Evolutionary conservation across 306 rosid genomes (phyloP), one percentile per base, ranked within the genome.

Genomic region (Trichosanthes cucumerina): DNA sequence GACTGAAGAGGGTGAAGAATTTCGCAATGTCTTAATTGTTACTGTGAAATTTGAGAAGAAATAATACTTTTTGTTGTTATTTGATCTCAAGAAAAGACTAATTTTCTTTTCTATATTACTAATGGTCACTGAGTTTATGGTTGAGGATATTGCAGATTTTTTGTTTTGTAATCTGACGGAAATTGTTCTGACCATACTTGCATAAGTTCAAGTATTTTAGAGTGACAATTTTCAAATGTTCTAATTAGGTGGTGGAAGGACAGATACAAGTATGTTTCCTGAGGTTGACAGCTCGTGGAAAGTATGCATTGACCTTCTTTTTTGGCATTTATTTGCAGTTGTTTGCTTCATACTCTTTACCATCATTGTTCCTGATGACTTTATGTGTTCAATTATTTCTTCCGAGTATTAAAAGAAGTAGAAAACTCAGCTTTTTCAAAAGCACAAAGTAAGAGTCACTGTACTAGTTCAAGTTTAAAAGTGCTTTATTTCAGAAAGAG

Each of bases 201-300:
- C 33, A 70, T 28, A 8, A 33, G 39, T 50, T 75, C 58, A 57
- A 54, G 33, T 69, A 65, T 71, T 63, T 56, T 68, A 49, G 26
- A 58, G 31, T 39, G 66, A 78, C 43, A 49, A 77, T 71, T 65
- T 81, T 83, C 68, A 78, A 75, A 66, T 78, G 34, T 66, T 84
- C 23, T 10, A 81, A 76, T 80, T 89, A 96, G 99, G 98, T 78
- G 80, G 82, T 56, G 92, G 90, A 78, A 82, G 23, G 69, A 81
- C 66, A 16, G 97, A 91, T 65, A 84, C 81, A 79, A 83, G 84
- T 89, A 81, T 96, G 96, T 96, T 96, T 83, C 98, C 98, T 7
- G 96, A 91, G 82, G 97, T 90, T 71, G 96, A 96, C 86, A 90
- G 93, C 81, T 75, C 89, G 56, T 92, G 99, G 99, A 96, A 91